These are phyloP conservation scores for Clarireedia homoeocarpa DNA, from an alignment of 2,329 filamentous ascomycete genomes.

Conservation along the genomic window DNA sequence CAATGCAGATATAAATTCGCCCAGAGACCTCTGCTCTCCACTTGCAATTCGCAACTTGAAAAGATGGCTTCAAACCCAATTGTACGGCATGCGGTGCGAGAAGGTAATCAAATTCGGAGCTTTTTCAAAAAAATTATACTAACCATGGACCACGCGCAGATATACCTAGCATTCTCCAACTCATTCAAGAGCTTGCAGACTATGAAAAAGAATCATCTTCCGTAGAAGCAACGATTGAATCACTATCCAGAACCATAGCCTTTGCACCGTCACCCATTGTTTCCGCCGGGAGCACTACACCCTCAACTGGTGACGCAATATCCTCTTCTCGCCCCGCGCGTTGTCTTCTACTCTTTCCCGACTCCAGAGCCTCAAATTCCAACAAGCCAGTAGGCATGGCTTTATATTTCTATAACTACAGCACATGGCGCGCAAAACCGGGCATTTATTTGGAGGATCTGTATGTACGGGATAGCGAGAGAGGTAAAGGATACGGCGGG, in stretches of 20 bases:
- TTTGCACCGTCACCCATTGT: conserved; percentile 50
- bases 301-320: conserved; percentile 44
- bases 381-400: conserved; percentile 61
- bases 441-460: conserved; percentile 93
- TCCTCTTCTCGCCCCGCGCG: conserved; percentile 58
- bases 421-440: conserved; percentile 79
- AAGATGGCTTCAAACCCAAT: not conserved
- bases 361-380: conserved; percentile 27
- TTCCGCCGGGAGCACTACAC: conserved; percentile 36
- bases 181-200: conserved; percentile 79
- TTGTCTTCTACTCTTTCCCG: conserved; percentile 58
- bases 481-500: conserved; percentile 75
- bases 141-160: conserved; percentile 43
- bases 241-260: conserved; percentile 67
- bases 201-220: conserved; percentile 73
- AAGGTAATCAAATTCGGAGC: not conserved
- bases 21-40: not conserved
- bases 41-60: not conserved
- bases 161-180: conserved; percentile 66
- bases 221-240: conserved; percentile 72
- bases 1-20: too few species aligned
- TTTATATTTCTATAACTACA: conserved; percentile 92
- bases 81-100: conserved; percentile 3
- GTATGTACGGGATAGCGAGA: conserved; percentile 64
- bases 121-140: not conserved